A percentile compares a stretch with the other conserved stretches of the same genome.
These are phyloP conservation scores for Insectozyma bohioensis DNA, from an alignment of 1,139 yeast genomes.

Conservation along the genomic window DNA sequence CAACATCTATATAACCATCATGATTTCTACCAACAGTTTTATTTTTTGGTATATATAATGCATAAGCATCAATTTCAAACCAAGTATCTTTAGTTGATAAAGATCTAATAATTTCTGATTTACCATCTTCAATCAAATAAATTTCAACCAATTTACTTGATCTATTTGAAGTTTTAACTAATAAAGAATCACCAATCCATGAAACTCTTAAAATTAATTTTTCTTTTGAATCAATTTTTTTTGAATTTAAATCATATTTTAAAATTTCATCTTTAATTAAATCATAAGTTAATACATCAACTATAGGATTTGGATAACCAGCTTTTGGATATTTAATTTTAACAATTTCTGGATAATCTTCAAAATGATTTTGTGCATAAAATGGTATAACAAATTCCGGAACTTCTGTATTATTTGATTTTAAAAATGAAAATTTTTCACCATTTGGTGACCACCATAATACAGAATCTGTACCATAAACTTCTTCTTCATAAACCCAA, in stretches of 20 bases:
- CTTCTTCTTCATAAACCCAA: conserved; percentile 67
- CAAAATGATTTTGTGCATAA: conserved; percentile 43
- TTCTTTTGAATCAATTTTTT: conserved; percentile 20
- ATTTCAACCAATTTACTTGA: conserved; percentile 43
- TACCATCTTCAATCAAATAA: conserved; percentile 33
- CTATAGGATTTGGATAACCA: conserved; percentile 44
- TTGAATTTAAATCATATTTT: conserved; percentile 23
- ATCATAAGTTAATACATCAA: conserved; percentile 39
- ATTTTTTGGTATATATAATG: conserved; percentile 68
- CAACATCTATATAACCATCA: conserved; percentile 57
- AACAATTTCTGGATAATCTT: conserved; percentile 41
- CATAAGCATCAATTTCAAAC: conserved; percentile 81
- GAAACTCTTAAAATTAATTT: conserved; percentile 43
- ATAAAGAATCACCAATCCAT: conserved; percentile 39
- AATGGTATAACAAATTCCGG: conserved; percentile 55
- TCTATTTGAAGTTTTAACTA: conserved; percentile 45
- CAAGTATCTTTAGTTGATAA: conserved; percentile 46
- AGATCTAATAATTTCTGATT: conserved; percentile 34
- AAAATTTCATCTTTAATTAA: conserved; percentile 17
- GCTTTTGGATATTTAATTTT: conserved; percentile 48
- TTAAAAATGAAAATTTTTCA: conserved; percentile 44
- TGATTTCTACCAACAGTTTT: conserved; percentile 34
- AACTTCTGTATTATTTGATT: conserved; percentile 52
- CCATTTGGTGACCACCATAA: conserved; percentile 64
- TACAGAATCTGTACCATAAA: conserved; percentile 48